Base-by-base conservation (phyloP, 768 basidiomycete species). In the Stropharia rugosoannulata region DNA sequence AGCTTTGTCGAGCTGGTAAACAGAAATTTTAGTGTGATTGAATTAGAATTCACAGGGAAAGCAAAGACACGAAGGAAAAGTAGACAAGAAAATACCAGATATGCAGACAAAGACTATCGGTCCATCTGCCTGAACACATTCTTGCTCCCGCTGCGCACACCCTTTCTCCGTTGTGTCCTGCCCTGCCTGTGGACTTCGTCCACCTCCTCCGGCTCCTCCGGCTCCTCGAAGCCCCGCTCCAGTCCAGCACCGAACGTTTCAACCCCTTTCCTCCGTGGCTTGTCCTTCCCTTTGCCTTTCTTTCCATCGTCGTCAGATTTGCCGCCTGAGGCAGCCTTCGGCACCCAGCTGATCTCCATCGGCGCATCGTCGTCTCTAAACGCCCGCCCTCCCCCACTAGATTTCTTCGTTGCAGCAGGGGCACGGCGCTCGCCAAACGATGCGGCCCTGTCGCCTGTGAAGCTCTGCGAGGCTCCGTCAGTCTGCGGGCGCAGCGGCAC, bases 181-280 rank as follows among this genome's bases (percentile, higher is more conserved):
- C 96, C 95, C 40, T 79, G 80, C 62, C 87, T 76, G 49, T 91
- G 90, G 56, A 79, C 80, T 59, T 89, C 90, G 36, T 74, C 80
- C 63, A 86, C 68, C 56, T 76, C 79, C 22, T 70, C 73, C 9
- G 73, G 69, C 56, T 76, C 79, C 22, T 70, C 73, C 9, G 73
- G 69, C 39, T 81, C 82, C 46, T 75, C 77, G 2, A 82, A 80
- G 1, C 92, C 93, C 63, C 80, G 87, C 77, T 97, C 93, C 85
- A 98, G 75, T 19, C 95, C 94, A 42, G 86, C 89, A 25, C 94
- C 95, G 65, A 96, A 95, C 43, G 71, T 72, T 70, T 95, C 92
- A 41, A 86, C 82, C 25, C 85, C 87, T 68, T 83, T 87, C 64
- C 80, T 74, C 60, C 70, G 67, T 44, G 54, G 49, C 48, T 63